A percentile compares a stretch with the other conserved stretches of the same genome.
phyloP scores from a whole-genome alignment of 2,329 filamentous ascomycete species.

The Pseudogymnoascus sp. region DNA sequence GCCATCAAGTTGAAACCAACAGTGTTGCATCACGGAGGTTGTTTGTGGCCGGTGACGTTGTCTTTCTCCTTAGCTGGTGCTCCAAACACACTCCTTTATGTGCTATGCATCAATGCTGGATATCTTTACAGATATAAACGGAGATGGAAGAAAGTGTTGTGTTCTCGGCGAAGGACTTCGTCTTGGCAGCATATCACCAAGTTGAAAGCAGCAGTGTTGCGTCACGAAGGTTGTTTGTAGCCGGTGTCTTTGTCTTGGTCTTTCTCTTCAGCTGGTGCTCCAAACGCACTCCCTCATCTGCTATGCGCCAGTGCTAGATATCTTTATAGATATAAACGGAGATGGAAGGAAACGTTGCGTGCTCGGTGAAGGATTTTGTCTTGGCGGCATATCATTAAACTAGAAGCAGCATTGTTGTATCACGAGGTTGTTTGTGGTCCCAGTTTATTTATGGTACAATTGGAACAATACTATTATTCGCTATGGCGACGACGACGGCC shows the following conservation, averaged over 20 bases:
- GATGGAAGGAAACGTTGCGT: neutral
- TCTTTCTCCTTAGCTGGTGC: neutral
- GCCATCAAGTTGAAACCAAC: neutral
- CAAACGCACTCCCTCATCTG: neutral
- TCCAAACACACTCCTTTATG: neutral
- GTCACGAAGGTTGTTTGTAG: neutral
- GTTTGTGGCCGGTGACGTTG: neutral
- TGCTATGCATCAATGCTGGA: neutral
- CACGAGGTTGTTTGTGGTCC: neutral
- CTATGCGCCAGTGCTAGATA: neutral
- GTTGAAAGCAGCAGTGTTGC: neutral
- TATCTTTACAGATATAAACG: neutral
- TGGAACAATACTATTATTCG: neutral
- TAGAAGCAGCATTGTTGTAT: neutral
- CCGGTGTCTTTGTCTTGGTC: neutral
- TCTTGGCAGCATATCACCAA: neutral
- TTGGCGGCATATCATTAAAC: neutral
- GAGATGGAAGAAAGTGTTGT: neutral
- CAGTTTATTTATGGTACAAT: neutral
- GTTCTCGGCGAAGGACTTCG: neutral
- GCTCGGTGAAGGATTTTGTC: neutral
- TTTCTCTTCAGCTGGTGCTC: neutral
- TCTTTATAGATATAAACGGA: neutral
- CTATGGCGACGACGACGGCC: neutral
- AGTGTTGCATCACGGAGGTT: neutral